Evolutionary conservation across 1,139 yeast species (phyloP), one percentile per base, ranked within the genome.

Genomic region (Suhomyces wounanorum): DNA sequence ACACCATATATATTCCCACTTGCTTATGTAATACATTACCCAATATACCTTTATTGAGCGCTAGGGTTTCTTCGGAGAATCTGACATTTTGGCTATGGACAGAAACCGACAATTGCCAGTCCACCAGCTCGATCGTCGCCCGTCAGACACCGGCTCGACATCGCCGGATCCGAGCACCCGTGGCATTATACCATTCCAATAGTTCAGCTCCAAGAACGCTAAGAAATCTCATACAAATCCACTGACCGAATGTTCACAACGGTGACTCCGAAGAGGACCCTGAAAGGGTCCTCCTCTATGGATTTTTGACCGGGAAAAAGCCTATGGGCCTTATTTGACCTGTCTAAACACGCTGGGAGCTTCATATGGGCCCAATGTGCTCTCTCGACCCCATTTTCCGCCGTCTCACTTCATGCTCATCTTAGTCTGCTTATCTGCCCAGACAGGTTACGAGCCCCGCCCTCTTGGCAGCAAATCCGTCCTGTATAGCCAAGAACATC

Each of bases 371-470:
- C 14, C 14, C 33, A 26, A 26, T 33, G 6, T 33, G 13, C 11
- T 13, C 8, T 8, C 3, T 16, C 11, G 3, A 36, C 23, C 8
- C n/a, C 30, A 9, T n/a, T 23, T 38, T 23, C 30, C 16, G 16
- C 14, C 42, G n/a, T n/a, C 21, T 9, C 14, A n/a, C 1, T 8
- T 3, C 14, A 31, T 17, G 8, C n/a, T 25, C 30, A 23, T 25
- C 41, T n/a, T 14, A 23, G 26, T 31, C 40, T 40, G 45, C 38
- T 42, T 21, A 36, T 23, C 28, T 43, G 46, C 46, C 46, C 42
- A 44, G 46, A 30, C 36, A 8, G 45, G 51, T 45, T 38, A n/a
- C 39, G 48, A 36, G 51, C 51, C 44, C 48, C 7, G 41, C 16
- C 40, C 33, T 36, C 52, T 49, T 49, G 52, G 52, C 52, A 43